phyloP scores from a whole-genome alignment of 371 early-diverging fungal genomes.

The Circinella umbellata region DNA sequence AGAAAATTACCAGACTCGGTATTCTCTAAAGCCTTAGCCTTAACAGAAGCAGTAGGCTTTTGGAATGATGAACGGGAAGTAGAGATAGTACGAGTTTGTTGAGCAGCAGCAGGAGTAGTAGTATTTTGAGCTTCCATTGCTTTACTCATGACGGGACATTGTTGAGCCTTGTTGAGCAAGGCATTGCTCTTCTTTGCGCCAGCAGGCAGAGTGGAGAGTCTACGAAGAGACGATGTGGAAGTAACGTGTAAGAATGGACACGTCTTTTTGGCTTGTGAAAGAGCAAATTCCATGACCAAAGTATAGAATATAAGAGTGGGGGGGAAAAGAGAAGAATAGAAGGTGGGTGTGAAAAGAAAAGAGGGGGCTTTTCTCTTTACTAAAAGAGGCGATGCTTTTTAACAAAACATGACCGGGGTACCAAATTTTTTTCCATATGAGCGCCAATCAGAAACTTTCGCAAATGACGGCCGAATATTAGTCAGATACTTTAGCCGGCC shows the following conservation, averaged over 20 bases:
- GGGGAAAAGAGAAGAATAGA: conserved; percentile 22
- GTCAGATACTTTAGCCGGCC: not conserved
- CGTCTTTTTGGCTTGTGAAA: conserved; percentile 60
- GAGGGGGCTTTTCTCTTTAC: conserved; percentile 9
- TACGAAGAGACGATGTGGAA: conserved; percentile 76
- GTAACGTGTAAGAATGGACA: conserved; percentile 90
- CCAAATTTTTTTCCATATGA: not conserved
- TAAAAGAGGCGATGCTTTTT: conserved; percentile 9
- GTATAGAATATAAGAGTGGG: conserved; percentile 18
- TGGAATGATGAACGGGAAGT: conserved; percentile 40
- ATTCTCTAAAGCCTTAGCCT: conserved; percentile 45
- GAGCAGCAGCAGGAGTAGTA: conserved; percentile 15
- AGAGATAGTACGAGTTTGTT: conserved; percentile 61
- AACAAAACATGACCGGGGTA: conserved; percentile 4
- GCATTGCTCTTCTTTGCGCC: conserved; percentile 45
- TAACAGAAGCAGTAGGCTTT: conserved; percentile 50
- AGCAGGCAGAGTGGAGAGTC: conserved; percentile 59
- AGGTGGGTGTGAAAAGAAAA: conserved; percentile 15
- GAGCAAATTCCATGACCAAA: conserved; percentile 58
- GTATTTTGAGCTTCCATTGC: conserved; percentile 53
- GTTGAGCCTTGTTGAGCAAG: conserved; percentile 79
- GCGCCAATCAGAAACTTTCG: not conserved
- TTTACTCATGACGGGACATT: conserved; percentile 92
- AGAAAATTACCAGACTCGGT: conserved; percentile 13
- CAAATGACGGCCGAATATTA: conserved; percentile 1